Conservation (phyloP, 1,284 basidiomycete species). For the Violaceomyces palustris region DNA sequence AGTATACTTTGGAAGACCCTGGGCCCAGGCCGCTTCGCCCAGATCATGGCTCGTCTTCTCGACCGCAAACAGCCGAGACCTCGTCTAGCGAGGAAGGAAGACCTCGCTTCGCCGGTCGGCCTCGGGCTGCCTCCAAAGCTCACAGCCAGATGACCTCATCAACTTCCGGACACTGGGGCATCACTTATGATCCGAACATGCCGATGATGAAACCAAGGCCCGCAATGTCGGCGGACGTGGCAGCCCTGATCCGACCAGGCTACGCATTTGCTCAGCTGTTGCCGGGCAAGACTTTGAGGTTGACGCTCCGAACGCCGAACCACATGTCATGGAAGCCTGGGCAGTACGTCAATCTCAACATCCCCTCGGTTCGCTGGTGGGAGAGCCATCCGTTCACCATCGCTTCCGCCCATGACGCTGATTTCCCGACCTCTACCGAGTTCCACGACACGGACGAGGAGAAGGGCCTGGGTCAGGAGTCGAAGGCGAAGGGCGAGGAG, state of each 20-base stretch:
- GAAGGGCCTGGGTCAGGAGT: slow-evolving; percentile 8
- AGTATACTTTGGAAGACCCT: no score
- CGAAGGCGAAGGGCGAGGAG: slow-evolving; percentile 51
- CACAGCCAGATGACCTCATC: no score
- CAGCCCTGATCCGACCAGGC: slow-evolving; percentile 56
- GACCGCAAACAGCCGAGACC: no score
- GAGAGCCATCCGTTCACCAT: slow-evolving; percentile 79
- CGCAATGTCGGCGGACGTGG: slow-evolving; percentile 40
- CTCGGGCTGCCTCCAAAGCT: no score
- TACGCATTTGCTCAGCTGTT: slow-evolving; percentile 73
- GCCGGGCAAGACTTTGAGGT: slow-evolving; percentile 69
- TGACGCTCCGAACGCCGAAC: slow-evolving; percentile 64
- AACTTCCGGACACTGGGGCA: no score
- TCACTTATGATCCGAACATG: no score
- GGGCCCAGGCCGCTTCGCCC: no score
- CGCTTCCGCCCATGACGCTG: slow-evolving; percentile 62
- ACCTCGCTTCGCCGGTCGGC: no score
- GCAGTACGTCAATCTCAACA: slow-evolving; percentile 69
- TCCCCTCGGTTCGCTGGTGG: slow-evolving; percentile 66
- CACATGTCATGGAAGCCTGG: slow-evolving; percentile 66
- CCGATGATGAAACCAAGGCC: slow-evolving; percentile 27
- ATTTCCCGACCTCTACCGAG: slow-evolving; percentile 29
- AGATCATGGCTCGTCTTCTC: no score
- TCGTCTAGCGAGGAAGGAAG: no score
- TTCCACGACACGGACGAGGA: slow-evolving; percentile 27